Base-by-base conservation (phyloP, 345 rosid genomes). In the Corchorus olitorius region DNA sequence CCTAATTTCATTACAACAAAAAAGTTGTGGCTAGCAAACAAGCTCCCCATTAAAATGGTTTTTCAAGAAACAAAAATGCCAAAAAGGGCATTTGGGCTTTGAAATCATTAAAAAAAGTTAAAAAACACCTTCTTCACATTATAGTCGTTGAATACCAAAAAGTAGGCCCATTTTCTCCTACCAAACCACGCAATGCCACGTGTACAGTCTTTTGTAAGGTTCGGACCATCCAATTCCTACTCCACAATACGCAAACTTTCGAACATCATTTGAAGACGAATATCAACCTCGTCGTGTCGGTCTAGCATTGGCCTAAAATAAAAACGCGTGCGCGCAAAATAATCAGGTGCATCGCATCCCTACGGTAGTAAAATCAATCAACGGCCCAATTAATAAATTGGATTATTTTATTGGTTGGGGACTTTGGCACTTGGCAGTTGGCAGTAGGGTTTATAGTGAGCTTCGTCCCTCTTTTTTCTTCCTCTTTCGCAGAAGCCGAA, bases 381-480 rank as follows among this genome's bases (percentile, higher is more conserved):
- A 27, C 27, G 27, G 61, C 19, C 77, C 10, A 41, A 35, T 50
- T 10, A 65, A 65, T 34, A 14, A 14, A 34, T 11, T 20, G 2
- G 43, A 27, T 27, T 27, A 35, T 4, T 14, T 60, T 33, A 12
- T 34, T 41, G 3, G 3, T 15, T 5, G 7, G 50, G 61, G 33
- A 35, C 43, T 33, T 22, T 16, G 45, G 14, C 17, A 35, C 41
- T 34, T 16, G 45, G 14, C 17, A 35, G 15, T 34, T 3, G 3
- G 50, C 8, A 35, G 87, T 87, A 90, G 97, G 97, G 97, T 90
- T 92, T 88, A 79, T 83, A 79, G 78, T 50, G 76, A 82, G 76
- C 33, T 1, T 8, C 69, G 58, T n/a, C 76, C 62, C 8, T 52
- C 20, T 16, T 39, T 52, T 41, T 11, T 17, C 39, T 72, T 53